A percentile compares a stretch with the other conserved stretches of the same genome.
These are phyloP conservation scores for Physcomitrellopsis africana DNA, from an alignment of 225 moss, liverwort and hornwort species.

Conservation along the genomic window DNA sequence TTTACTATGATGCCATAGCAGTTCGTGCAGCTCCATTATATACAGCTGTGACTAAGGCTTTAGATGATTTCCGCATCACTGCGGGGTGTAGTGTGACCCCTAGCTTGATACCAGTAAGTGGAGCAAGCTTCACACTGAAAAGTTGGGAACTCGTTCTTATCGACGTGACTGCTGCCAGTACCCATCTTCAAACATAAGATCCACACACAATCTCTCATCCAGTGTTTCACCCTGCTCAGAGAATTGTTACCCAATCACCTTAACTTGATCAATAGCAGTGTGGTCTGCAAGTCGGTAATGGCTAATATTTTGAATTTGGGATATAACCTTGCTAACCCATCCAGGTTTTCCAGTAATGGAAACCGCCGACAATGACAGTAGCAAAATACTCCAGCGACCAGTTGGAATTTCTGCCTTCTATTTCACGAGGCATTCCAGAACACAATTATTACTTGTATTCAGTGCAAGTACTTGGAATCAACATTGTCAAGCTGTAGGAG, in stretches of 20 bases:
- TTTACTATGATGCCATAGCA: conserved; percentile 64
- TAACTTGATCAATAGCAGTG: neutral
- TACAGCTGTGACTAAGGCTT: conserved; percentile 36
- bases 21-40: conserved; percentile 38
- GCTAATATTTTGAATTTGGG: neutral
- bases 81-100: conserved; percentile 21
- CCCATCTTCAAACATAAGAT: conserved; percentile 26
- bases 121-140: conserved; percentile 53
- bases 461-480: too few relatives aligned
- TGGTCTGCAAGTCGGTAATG: neutral
- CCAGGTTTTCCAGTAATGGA: neutral
- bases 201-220: neutral
- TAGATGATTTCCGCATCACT: conserved; percentile 12
- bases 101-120: conserved; percentile 65
- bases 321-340: neutral
- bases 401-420: neutral
- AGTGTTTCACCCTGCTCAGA: neutral
- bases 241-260: neutral
- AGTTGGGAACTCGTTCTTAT: conserved; percentile 54
- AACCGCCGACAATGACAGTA: neutral
- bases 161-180: conserved; percentile 61
- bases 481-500: too few relatives aligned
- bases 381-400: neutral
- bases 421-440: neutral
- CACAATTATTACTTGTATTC: too few relatives aligned